Evolutionary conservation across 1,284 basidiomycete species (phyloP).

Genomic region (Meripilus lineatus): DNA sequence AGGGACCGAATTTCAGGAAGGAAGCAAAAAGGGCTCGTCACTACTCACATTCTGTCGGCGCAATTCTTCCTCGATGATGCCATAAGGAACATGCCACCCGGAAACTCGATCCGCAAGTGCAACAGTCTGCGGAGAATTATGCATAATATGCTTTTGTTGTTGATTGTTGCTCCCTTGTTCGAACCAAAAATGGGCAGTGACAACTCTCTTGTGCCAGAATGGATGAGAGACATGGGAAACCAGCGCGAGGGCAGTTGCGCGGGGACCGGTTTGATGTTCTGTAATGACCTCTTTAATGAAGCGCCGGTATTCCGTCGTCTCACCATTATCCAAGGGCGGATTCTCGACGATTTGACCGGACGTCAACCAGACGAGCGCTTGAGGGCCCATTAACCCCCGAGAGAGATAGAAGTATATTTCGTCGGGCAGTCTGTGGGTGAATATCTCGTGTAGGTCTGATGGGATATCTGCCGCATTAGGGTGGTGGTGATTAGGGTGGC

Average conservation of each 20-base stretch:
- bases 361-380: slow-evolving; percentile 88
- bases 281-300: slow-evolving; percentile 97
- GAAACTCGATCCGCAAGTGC: slow-evolving; percentile 85
- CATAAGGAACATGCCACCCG: slow-evolving; percentile 90
- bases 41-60: slow-evolving; percentile 88
- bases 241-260: slow-evolving; percentile 86
- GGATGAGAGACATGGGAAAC: slow-evolving; percentile 72
- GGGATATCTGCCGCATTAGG: slow-evolving; percentile 87
- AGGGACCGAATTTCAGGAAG: slow-evolving; percentile 5
- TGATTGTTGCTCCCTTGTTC: slow-evolving; percentile 41
- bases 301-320: slow-evolving; percentile 89
- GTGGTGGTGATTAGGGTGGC: slow-evolving; percentile 53
- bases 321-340: slow-evolving; percentile 92
- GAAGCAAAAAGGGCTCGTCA: slow-evolving; percentile 3
- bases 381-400: slow-evolving; percentile 83
- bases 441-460: slow-evolving; percentile 89
- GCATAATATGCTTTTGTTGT: slow-evolving; percentile 53
- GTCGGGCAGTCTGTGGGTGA: slow-evolving; percentile 92
- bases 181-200: slow-evolving; percentile 76
- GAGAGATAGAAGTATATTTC: slow-evolving; percentile 97
- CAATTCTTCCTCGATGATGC: slow-evolving; percentile 90
- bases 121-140: slow-evolving; percentile 75
- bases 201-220: slow-evolving; percentile 77
- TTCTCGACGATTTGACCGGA: slow-evolving; percentile 82
- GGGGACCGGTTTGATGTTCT: slow-evolving; percentile 86